Percentiles rank a stretch among this genome's conserved stretches.
Conservation (phyloP, 2,329 filamentous ascomycete genomes). For the Talaromyces amestolkiae region DNA sequence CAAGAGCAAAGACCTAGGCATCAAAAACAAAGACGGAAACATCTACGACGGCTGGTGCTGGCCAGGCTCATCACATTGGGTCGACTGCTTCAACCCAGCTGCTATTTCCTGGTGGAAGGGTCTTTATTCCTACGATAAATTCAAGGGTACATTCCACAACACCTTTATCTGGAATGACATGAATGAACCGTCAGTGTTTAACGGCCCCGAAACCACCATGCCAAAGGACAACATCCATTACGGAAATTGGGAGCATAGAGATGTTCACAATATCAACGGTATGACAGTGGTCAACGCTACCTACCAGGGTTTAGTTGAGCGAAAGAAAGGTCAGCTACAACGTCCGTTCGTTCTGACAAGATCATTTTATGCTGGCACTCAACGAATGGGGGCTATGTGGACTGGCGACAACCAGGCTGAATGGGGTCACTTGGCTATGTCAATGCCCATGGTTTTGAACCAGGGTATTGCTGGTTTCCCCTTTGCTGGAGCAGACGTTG, state of each 20-base stretch:
- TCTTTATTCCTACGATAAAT: constrained; percentile 82
- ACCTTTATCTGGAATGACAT: constrained; percentile 99
- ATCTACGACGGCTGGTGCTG: constrained; percentile 98
- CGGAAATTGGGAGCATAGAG: constrained; percentile 92
- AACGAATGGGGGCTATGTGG: constrained; percentile 94
- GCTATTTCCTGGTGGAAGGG: constrained; percentile 86
- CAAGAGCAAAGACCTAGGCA: constrained; percentile 76
- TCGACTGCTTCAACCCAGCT: constrained; percentile 93
- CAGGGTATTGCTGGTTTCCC: constrained; percentile 92
- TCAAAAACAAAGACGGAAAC: constrained; percentile 85
- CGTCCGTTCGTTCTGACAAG: constrained; percentile 92
- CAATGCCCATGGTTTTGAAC: constrained; percentile 89
- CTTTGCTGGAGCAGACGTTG: constrained; percentile 92
- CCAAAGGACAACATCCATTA: constrained; percentile 95
- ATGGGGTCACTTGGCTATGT: constrained; percentile 86
- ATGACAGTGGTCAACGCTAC: constrained; percentile 95
- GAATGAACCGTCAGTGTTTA: constrained; percentile 99
- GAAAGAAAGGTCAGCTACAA: constrained; percentile 79
- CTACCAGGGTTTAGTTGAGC: constrained; percentile 75
- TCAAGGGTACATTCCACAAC: constrained; percentile 82
- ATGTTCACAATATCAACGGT: constrained; percentile 93
- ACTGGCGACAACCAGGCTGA: constrained; percentile 94
- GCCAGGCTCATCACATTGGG: constrained; percentile 95
- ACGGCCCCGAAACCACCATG: constrained; percentile 97
- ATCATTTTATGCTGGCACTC: constrained; percentile 86